Percentiles rank a stretch among this genome's conserved stretches.
These are phyloP conservation scores for Cystobasidium slooffiae DNA, from an alignment of 1,284 basidiomycete species.

Conservation along the genomic window DNA sequence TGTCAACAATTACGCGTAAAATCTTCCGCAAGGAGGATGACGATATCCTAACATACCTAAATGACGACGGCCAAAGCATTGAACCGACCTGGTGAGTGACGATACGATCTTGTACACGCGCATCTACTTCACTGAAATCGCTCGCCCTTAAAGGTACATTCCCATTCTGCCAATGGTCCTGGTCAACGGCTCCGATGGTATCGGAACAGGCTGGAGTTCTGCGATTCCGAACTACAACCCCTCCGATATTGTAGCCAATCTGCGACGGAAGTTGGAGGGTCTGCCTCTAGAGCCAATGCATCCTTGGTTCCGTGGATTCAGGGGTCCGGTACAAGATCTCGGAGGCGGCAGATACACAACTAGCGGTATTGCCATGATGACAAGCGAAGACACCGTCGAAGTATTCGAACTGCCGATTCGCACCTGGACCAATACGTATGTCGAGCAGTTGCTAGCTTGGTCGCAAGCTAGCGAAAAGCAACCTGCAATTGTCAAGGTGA, in stretches of 20 bases:
- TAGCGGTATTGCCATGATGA: constrained; percentile 73
- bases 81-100: constrained; percentile 77
- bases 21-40: constrained; percentile 87
- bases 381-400: constrained; percentile 86
- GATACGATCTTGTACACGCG: too few species aligned
- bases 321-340: constrained; percentile 79
- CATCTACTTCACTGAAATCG: too few species aligned
- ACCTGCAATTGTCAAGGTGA: constrained; percentile 62
- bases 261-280: constrained; percentile 82
- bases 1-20: constrained; percentile 75
- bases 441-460: constrained; percentile 80
- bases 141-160: constrained; percentile 65
- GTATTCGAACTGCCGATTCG: constrained; percentile 96
- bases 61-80: constrained; percentile 84
- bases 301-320: constrained; percentile 97
- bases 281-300: constrained; percentile 84
- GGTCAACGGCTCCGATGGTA: constrained; percentile 95
- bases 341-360: constrained; percentile 88
- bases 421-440: constrained; percentile 92
- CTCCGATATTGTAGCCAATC: constrained; percentile 82
- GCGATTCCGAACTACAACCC: constrained; percentile 93
- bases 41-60: constrained; percentile 77
- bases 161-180: constrained; percentile 87
- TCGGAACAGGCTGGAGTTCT: constrained; percentile 98
- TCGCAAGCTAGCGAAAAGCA: constrained; percentile 67